Base-by-base conservation (phyloP, 139 green algal genomes). In the Zygnema cylindricum region DNA sequence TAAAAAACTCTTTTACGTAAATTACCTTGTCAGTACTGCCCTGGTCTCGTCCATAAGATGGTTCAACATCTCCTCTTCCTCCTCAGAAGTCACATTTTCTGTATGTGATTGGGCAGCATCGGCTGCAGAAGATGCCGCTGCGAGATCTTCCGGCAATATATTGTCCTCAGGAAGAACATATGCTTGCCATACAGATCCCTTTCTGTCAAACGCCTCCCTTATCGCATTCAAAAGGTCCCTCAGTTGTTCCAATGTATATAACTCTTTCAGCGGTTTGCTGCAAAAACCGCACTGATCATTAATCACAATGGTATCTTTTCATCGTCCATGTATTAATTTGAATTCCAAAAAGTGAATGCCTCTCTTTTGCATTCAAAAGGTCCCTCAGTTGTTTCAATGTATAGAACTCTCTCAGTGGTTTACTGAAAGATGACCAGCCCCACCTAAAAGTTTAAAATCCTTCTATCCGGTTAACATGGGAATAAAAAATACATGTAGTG, bases 111-210 rank as follows among this genome's bases (percentile, higher is more conserved):
- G 39, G 0, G 82, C 55, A n/a, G 54, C 82, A 40, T 87, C 82
- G 0, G 82, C 82, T 2, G 82, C 82, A 33, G 49, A 55, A 77
- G 77, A 89, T 1, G 84, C 79, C 0, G 77, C 84, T 33, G 77
- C 84, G 30, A 89, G 76, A 43, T 89, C 84, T 25, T 89, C 43
- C 22, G 84, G 84, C 36, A 89, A 63, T 38, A 30, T 55, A 25
- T 86, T 81, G 77, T 89, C 84, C 0, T n/a, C 25, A 30, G 84
- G 84, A 40, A 89, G 84, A 25, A 89, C 38, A 54, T 88, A 89
- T 40, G 32, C 22, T 25, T 38, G n/a, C 84, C 84, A 89, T 7
- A 40, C 7, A 23, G 32, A 3, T n/a, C n/a, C 69, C 63, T 69
- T 41, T 35, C 71, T 40, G 22, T 87, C 81, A 40, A 87, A 87